Evolutionary conservation across 257 asterid genomes (phyloP), one percentile per base, ranked within the genome.

Genomic region (Scutellaria barbata): DNA sequence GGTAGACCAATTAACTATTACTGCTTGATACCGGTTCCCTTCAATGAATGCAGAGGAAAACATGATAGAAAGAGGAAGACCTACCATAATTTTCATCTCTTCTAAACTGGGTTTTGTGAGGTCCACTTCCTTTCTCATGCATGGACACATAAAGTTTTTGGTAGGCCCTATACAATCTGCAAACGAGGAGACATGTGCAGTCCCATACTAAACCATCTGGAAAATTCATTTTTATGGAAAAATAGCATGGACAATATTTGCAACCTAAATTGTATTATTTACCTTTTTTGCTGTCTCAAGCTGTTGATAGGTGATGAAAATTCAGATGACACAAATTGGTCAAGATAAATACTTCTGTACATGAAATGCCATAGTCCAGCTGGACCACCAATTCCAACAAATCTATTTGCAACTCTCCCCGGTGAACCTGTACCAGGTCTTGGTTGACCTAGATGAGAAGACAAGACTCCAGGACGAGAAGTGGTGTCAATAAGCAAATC

Each of bases 331-430:
- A 95, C 98, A 64, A 84, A 95, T 76, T 95, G 99, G 80, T 88
- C 94, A 46, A 87, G 94, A 84, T 74, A 84, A 69, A 86, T 85
- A 78, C 95, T 95, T 72, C 94, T 86, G 71, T 95, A 95, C 48
- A 95, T 82, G 84, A 95, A 95, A 87, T 95, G 99, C 98, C 99
- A 95, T 47, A 95, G 88, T 58, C 99, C 99, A 66, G 89, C 95
- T 37, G 98, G 97, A 72, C 99, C 99, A 72, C 96, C 99, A 69
- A 81, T 68, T 22, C 95, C 87, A 53, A 52, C 52, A 77, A 74
- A 81, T 42, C 85, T 80, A 5, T 87, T 90, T 16, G 82, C 57
- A 30, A 42, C 55, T 68, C 87, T 84, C 50, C 76, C 86, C 14
- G 87, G 74, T 52, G 90, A 76, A 47, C 79, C 93, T 72, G 83